Evolutionary conservation across 805 yeast species (phyloP).

Genomic region (Ogataea methanolica): DNA sequence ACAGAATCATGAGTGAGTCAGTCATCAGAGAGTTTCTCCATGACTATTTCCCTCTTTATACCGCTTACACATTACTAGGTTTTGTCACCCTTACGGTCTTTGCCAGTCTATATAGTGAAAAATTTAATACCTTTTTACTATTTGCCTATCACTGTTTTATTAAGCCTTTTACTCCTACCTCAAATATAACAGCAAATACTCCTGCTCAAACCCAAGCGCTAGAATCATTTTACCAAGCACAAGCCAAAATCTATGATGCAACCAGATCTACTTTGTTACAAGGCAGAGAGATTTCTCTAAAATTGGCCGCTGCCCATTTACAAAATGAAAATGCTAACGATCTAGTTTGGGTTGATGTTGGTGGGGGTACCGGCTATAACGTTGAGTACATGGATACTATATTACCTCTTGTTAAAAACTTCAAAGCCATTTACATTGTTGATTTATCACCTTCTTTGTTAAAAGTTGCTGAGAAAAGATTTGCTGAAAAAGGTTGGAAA

Average conservation of each 20-base stretch:
- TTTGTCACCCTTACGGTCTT: slow-evolving; percentile 1
- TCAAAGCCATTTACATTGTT: slow-evolving; percentile 64
- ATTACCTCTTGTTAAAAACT: slow-evolving; percentile 42
- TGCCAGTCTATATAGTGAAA: slow-evolving; percentile 8
- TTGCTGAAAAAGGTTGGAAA: slow-evolving; percentile 40
- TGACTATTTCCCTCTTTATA: slow-evolving; percentile 1
- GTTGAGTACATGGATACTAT: slow-evolving; percentile 68
- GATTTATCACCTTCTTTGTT: slow-evolving; percentile 78
- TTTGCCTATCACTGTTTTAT: slow-evolving; percentile 52
- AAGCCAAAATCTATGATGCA: slow-evolving; percentile 71
- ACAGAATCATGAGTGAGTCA: neutral
- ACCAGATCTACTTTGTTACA: slow-evolving; percentile 63
- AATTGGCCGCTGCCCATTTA: slow-evolving; percentile 56
- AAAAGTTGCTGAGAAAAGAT: slow-evolving; percentile 61
- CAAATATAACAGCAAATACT: slow-evolving; percentile 23
- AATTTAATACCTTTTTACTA: slow-evolving; percentile 17
- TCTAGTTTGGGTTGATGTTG: slow-evolving; percentile 73
- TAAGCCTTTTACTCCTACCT: slow-evolving; percentile 45
- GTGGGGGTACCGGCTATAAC: slow-evolving; percentile 85
- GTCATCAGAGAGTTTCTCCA: neutral
- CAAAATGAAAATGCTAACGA: slow-evolving; percentile 28
- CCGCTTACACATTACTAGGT: slow-evolving; percentile 1
- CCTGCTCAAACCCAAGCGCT: slow-evolving; percentile 53
- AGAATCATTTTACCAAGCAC: slow-evolving; percentile 70
- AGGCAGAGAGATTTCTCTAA: slow-evolving; percentile 65